Evolutionary conservation across 805 yeast species (phyloP), one percentile per base, ranked within the genome.

Genomic region (Torulaspora microellipsoides): DNA sequence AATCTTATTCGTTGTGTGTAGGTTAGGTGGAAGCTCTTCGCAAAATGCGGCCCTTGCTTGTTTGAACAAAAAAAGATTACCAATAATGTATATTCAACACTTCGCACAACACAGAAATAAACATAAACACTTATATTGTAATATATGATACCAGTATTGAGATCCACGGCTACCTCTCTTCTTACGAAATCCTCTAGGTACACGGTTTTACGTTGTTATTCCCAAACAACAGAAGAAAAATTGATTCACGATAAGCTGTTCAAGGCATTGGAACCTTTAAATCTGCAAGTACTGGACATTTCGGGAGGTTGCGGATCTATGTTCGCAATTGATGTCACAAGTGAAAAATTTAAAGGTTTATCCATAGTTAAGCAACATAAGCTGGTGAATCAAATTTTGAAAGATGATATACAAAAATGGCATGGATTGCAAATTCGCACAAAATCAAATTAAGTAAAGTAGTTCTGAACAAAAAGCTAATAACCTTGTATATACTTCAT

Each of bases 291-390:
- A 6, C 71, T 73, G 51, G 98, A 91, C 60, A 80, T 91, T 8
- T 82, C 93, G 23, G 98, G 91, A 14, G 99, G 99, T 0, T 93
- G 99, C 67, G 99, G 99, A 1, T 89, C 97, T 6, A 93, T 93
- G 99, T 93, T 88, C 67, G 88, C 95, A 37, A 91, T 93, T 39
- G 69, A 73, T 46, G 77, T 93, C 13, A 84, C 81, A 36, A 81
- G 93, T 42, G 72, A 71, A 1, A 69, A 78, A 56, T 93, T 93
- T 67, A 79, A 84, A 54, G 95, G 95, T 0, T 59, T 86, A 34
- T 70, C 86, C 1, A 87, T 87, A 81, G 74, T 93, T 52, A 90
- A 89, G 60, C 99, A 93, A 64, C 99, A 93, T 59, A 75, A 96
- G 47, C 64, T 91, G 53, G 98, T 93, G 12, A 91, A 93, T 65